Evolutionary conservation across 73 alveolate genomes (phyloP), one percentile per base, ranked within the genome.

Genomic region (Diophrys sp.): DNA sequence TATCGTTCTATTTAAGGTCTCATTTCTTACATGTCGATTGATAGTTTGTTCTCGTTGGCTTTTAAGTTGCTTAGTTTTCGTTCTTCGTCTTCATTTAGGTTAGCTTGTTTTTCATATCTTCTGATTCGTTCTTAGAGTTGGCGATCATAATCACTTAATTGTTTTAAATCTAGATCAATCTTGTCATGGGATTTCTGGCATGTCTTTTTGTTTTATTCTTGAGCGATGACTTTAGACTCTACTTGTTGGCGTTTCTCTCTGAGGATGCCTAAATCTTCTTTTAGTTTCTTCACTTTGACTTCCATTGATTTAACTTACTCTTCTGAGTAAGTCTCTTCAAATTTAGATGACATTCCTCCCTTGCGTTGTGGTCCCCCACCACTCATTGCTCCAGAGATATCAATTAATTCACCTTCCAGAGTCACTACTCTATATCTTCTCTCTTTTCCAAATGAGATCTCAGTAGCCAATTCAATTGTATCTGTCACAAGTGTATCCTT

Each of bases 281-380:
- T 89, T 0, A 89, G 66, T 44, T 81, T 27, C 66, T 57, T 68
- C 25, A 86, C 57, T 67, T 74, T 75, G 31, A 56, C 32, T 24
- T 74, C 62, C 23, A 77, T 79, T 34, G 54, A 25, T 54, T 73
- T 78, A 23, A 82, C 81, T 71, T 72, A 68, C 14, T 55, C 84
- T 28, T 81, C 79, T 33, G 90, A 76, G 14, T 86, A 87, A 29
- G 55, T 78, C 53, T 56, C 8, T 28, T n/a, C 56, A 24, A 78
- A 71, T 55, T 75, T 84, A 8, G 83, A 89, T 26, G 89, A 70
- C 96, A 94, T 94, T 23, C 75, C 94, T 26, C 99, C 99, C 68
- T 84, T 90, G 31, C 91, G 90, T 26, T 96, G 95, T 72, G 75
- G 74, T 25, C 99, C 99, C 67, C 99, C 98, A n/a, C 99, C 99